A percentile compares a stretch with the other conserved stretches of the same genome.
phyloP scores from a whole-genome alignment of 2,329 filamentous ascomycete genomes.

The Coniella lustricola region DNA sequence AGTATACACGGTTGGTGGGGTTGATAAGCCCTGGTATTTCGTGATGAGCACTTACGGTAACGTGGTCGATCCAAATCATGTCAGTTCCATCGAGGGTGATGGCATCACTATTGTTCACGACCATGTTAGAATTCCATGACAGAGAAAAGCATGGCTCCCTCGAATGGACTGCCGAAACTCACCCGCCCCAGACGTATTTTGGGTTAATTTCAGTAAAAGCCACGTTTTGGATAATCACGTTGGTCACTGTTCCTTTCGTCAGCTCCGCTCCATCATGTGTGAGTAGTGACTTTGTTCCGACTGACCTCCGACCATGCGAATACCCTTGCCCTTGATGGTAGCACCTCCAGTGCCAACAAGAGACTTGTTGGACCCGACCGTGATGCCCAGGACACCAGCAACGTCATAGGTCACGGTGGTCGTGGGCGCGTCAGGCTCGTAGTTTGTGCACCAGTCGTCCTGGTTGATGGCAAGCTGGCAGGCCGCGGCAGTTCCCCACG shows the following conservation, averaged over 20 bases:
- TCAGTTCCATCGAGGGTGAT: constrained; percentile 41
- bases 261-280: too few species aligned
- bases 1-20: too few species aligned
- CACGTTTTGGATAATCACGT: constrained; percentile 57
- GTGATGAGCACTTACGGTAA: constrained; percentile 1
- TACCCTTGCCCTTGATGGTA: constrained; percentile 51
- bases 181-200: constrained; percentile 47
- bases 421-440: constrained; percentile 43
- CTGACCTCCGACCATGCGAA: constrained; percentile 39
- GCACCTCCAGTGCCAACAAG: constrained; percentile 44
- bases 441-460: constrained; percentile 52
- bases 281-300: too few species aligned
- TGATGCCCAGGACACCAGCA: constrained; percentile 43
- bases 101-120: constrained; percentile 36
- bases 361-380: constrained; percentile 50
- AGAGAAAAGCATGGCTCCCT: too few species aligned
- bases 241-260: too few species aligned
- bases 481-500: constrained; percentile 43
- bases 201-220: constrained; percentile 50
- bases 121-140: too few species aligned
- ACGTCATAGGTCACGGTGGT: constrained; percentile 40
- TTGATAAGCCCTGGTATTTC: too few species aligned
- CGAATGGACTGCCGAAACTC: too few species aligned
- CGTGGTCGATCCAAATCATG: constrained; percentile 16
- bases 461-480: constrained; percentile 57